These are phyloP conservation scores for Scutellaria galericulata DNA, from an alignment of 257 asterid genomes.

Conservation along the genomic window DNA sequence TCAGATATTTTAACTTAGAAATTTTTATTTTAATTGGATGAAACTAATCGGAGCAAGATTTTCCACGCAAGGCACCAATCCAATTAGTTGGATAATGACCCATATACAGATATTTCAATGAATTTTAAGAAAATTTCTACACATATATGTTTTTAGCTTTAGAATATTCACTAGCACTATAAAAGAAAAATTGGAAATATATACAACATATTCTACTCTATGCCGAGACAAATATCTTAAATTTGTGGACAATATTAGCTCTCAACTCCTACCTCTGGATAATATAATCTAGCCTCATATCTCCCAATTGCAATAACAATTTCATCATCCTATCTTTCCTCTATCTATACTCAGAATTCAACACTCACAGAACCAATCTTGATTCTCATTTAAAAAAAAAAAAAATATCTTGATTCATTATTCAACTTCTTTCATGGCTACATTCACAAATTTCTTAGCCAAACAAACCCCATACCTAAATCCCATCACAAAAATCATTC, in stretches of 20 bases:
- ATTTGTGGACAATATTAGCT: slow-evolving; percentile 40
- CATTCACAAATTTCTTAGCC: slow-evolving; percentile 62
- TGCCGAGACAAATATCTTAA: slow-evolving; percentile 17
- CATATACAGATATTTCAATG: not conserved
- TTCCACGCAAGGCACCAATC: not conserved
- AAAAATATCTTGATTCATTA: not conserved
- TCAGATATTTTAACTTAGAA: too few relatives aligned
- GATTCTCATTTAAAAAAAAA: not conserved
- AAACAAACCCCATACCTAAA: slow-evolving; percentile 60
- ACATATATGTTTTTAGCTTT: not conserved
- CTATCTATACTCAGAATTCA: not conserved
- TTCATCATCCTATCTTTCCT: not conserved
- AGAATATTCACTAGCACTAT: not conserved
- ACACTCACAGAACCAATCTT: not conserved
- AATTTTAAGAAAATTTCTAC: not conserved
- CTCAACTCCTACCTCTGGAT: slow-evolving; percentile 19
- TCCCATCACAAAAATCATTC: slow-evolving; percentile 48
- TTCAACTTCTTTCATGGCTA: slow-evolving; percentile 50
- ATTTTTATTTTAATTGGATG: too few relatives aligned
- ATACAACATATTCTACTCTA: not conserved
- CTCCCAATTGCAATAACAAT: slow-evolving; percentile 4
- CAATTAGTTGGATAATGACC: not conserved
- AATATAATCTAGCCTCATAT: slow-evolving; percentile 26
- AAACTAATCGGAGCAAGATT: not conserved
- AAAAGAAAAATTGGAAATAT: not conserved